A percentile compares a stretch with the other conserved stretches of the same genome.
These are phyloP conservation scores for Tolypocladium cylindrosporum DNA, from an alignment of 2,329 filamentous ascomycete genomes.

Conservation along the genomic window DNA sequence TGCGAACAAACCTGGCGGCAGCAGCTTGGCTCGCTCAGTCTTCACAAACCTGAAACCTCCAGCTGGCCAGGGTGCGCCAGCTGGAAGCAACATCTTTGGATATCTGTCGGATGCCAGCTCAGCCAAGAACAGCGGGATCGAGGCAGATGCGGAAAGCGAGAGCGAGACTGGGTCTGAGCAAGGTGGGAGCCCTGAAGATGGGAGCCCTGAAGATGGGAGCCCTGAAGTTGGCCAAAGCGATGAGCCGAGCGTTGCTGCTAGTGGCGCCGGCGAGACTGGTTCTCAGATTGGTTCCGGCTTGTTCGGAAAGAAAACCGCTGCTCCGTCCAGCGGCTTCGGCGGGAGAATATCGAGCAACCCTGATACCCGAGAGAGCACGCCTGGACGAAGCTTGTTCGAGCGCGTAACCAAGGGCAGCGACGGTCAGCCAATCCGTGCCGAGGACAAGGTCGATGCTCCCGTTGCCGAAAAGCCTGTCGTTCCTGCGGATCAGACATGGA, in stretches of 20 bases:
- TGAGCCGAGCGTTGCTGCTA: conserved; percentile 31
- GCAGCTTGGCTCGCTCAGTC: conserved; percentile 31
- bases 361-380: conserved; percentile 32
- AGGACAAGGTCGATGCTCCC: conserved; percentile 12
- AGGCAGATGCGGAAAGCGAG: conserved; percentile 37
- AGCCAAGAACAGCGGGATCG: conserved; percentile 41
- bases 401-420: conserved; percentile 40
- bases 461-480: conserved; percentile 16
- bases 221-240: conserved; percentile 33
- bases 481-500: conserved; percentile 27
- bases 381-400: conserved; percentile 44
- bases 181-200: conserved; percentile 29
- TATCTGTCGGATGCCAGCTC: conserved; percentile 49
- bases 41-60: conserved; percentile 28
- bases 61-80: conserved; percentile 11
- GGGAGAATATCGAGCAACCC: conserved; percentile 24
- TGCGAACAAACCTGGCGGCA: conserved; percentile 23
- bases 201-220: conserved; percentile 28
- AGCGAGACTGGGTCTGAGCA: conserved; percentile 33
- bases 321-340: conserved; percentile 10
- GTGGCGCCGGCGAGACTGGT: conserved; percentile 29
- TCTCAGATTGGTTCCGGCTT: conserved; percentile 16
- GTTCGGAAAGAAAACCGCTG: conserved; percentile 21
- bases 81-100: conserved; percentile 44
- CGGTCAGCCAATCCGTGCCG: conserved; percentile 37